Evolutionary conservation across 139 green algal genomes (phyloP).

Genomic region (Chlamydomonas applanata): DNA sequence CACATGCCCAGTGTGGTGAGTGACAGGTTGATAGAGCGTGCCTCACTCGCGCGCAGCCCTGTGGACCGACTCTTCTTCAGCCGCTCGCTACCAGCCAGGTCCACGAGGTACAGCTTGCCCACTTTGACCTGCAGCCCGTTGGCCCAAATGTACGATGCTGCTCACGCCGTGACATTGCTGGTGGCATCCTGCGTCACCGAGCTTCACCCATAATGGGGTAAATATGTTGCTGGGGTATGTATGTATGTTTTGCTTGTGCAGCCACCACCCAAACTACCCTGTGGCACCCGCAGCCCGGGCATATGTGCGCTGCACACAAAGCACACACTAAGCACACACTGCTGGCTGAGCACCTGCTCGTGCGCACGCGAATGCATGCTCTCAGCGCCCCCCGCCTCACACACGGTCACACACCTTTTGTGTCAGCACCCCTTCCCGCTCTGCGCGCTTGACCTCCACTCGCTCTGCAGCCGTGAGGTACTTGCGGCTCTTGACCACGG

Average conservation of each 20-base stretch:
- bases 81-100: slow-evolving; percentile 92
- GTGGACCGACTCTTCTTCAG: slow-evolving; percentile 74
- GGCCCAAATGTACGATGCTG: no score
- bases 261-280: no score
- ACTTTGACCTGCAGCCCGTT: slow-evolving; percentile 39
- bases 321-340: no score
- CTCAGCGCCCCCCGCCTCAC: neutral
- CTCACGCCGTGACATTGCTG: no score
- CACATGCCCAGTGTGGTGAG: slow-evolving; percentile 71
- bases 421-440: slow-evolving; percentile 31
- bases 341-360: no score
- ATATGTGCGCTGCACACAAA: no score
- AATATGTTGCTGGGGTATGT: no score
- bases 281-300: no score
- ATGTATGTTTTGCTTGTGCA: no score
- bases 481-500: slow-evolving; percentile 65
- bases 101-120: slow-evolving; percentile 94
- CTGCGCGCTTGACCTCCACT: slow-evolving; percentile 21
- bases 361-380: neutral
- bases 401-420: slow-evolving; percentile 27
- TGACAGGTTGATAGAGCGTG: slow-evolving; percentile 74
- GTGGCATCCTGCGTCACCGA: no score
- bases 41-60: slow-evolving; percentile 65
- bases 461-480: slow-evolving; percentile 38
- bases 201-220: no score